phyloP scores from a whole-genome alignment of 148 eudicot genomes.

The Euryodendron excelsum region DNA sequence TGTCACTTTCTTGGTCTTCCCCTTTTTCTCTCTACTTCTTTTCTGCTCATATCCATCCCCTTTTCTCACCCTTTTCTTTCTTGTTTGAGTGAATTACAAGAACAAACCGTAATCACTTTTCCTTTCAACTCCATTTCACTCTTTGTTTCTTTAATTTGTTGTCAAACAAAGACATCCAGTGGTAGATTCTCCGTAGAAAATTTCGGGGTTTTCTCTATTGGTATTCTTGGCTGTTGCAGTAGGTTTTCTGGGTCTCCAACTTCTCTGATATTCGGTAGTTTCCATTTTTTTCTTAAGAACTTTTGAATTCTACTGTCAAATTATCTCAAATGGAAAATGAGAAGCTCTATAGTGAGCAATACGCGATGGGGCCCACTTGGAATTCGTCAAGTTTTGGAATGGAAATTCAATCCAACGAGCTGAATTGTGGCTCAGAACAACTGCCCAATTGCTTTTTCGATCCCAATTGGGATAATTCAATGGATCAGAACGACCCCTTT shows the following conservation, averaged over 20 bases:
- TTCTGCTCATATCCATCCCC: too few relatives aligned
- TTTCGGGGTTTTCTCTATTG: neutral
- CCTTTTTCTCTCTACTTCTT: too few relatives aligned
- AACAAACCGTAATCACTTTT: too few relatives aligned
- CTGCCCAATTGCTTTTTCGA: constrained; percentile 37
- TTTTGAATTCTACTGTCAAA: neutral
- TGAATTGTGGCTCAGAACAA: constrained; percentile 36
- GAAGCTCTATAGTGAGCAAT: neutral
- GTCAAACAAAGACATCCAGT: neutral
- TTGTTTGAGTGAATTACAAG: too few relatives aligned
- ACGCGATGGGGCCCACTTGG: neutral
- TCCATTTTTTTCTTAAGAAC: too few relatives aligned
- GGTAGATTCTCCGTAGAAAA: neutral
- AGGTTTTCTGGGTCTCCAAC: neutral
- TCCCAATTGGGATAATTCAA: constrained; percentile 51
- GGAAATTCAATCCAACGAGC: constrained; percentile 23
- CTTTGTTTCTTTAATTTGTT: neutral
- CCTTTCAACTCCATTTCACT: too few relatives aligned
- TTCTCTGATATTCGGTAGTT: neutral
- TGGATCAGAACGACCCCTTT: constrained; percentile 69
- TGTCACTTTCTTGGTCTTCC: neutral
- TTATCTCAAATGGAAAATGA: neutral
- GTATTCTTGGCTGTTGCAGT: too few relatives aligned
- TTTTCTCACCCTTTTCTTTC: too few relatives aligned
- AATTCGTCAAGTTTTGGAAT: constrained; percentile 3